phyloP scores from a whole-genome alignment of 1,284 basidiomycete species.

The Leccinum solheimii region DNA sequence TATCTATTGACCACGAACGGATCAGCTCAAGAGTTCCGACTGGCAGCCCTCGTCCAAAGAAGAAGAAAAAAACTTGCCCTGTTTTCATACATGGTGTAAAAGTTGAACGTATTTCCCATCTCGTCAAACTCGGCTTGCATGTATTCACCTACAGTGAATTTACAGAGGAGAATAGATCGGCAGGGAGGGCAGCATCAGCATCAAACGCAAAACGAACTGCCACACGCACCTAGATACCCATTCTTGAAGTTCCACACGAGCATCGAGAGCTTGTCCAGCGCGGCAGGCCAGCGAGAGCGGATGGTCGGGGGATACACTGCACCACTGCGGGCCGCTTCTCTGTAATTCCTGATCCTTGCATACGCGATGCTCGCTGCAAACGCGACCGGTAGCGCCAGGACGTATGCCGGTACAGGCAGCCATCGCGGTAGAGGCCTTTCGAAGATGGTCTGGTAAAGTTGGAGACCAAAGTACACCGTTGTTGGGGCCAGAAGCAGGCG shows the following conservation, averaged over 20 bases:
- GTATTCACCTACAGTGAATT: constrained; percentile 27
- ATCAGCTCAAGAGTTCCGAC: background rate
- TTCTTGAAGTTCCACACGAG: constrained; percentile 30
- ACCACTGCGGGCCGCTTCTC: constrained; percentile 34
- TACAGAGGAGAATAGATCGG: background rate
- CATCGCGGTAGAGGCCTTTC: constrained; percentile 14
- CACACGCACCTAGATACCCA: constrained; percentile 34
- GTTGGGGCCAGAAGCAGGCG: constrained; percentile 23
- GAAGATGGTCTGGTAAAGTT: constrained; percentile 5
- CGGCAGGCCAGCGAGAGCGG: constrained; percentile 33
- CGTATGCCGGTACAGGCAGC: constrained; percentile 18
- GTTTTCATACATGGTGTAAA: constrained; percentile 36
- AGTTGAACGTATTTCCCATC: constrained; percentile 34
- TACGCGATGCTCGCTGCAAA: constrained; percentile 26
- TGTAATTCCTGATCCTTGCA: constrained; percentile 22
- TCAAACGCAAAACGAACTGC: background rate
- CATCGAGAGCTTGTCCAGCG: constrained; percentile 31
- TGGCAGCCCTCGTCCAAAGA: background rate
- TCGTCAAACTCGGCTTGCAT: constrained; percentile 19
- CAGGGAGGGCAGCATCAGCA: background rate
- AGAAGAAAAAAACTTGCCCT: constrained; percentile 23
- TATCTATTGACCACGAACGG: constrained; percentile 18
- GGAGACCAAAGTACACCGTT: constrained; percentile 15
- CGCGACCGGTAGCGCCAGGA: constrained; percentile 32
- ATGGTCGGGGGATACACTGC: constrained; percentile 35